Percentiles rank a stretch among this genome's conserved stretches.
These are phyloP conservation scores for Ambrosia hybrid DNA, from an alignment of 140 eudicot genomes.

Conservation along the genomic window DNA sequence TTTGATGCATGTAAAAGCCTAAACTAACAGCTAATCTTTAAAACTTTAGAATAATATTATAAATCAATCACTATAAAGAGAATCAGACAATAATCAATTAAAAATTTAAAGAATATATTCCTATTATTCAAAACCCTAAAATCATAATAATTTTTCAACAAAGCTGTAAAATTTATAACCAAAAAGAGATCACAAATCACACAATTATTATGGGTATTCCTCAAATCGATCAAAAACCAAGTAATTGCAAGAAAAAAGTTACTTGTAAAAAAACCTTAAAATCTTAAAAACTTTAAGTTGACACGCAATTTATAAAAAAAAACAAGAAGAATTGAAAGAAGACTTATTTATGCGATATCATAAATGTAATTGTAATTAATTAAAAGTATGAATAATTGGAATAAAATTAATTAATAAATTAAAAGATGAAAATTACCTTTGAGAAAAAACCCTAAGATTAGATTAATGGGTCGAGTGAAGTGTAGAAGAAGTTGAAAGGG, in stretches of 20 bases:
- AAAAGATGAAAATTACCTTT: neutral
- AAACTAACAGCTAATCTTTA: neutral
- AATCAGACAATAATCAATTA: neutral
- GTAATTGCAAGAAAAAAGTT: too few relatives aligned
- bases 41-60: neutral
- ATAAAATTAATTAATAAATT: neutral
- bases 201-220: neutral
- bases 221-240: neutral
- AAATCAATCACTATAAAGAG: neutral
- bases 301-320: neutral
- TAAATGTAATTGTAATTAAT: constrained; percentile 10
- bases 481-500: constrained; percentile 12
- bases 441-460: constrained; percentile 15
- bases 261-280: constrained; percentile 12
- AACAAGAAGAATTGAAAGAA: neutral
- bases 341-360: neutral
- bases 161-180: neutral
- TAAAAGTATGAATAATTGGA: neutral
- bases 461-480: neutral
- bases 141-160: neutral
- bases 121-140: constrained; percentile 8
- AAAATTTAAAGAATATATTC: neutral
- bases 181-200: neutral
- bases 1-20: neutral
- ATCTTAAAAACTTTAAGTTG: neutral